Evolutionary conservation across 139 green algal genomes (phyloP).

Genomic region (Chlamydomonas sp.): DNA sequence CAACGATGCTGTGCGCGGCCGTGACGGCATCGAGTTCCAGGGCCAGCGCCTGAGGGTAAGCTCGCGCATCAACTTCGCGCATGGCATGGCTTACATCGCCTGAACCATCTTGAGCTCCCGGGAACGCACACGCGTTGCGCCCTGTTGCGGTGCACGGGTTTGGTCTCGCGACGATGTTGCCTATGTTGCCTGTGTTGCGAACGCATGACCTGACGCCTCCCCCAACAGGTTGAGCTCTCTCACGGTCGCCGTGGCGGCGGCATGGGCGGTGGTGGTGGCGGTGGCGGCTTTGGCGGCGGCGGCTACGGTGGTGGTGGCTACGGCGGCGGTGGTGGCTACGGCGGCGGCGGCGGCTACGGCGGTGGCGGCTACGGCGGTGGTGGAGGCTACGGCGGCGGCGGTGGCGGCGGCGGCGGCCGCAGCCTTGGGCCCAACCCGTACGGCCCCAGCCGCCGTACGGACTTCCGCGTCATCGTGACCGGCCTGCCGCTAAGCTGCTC

Average conservation of each 20-base stretch:
- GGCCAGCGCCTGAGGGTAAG: constrained; percentile 73
- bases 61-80: no score
- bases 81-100: no score
- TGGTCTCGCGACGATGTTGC: no score
- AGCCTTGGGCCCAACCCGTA: constrained; percentile 50
- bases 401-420: constrained; percentile 26
- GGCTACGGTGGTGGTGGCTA: constrained; percentile 20
- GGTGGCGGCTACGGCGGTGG: not conserved
- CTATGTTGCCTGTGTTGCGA: no score
- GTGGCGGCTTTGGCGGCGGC: not conserved
- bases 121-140: no score
- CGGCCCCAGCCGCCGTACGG: constrained; percentile 57
- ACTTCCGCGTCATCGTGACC: constrained; percentile 80
- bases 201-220: no score
- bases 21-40: constrained; percentile 93
- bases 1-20: constrained; percentile 83
- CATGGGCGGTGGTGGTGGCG: not conserved
- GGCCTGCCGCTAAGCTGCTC: constrained; percentile 83
- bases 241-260: constrained; percentile 27
- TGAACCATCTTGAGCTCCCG: no score
- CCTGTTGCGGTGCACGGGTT: no score
- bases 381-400: constrained; percentile 11
- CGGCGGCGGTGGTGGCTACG: constrained; percentile 4
- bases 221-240: constrained; percentile 46
- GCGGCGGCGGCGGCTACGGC: constrained; percentile 10